Evolutionary conservation across 805 yeast genomes (phyloP).

Genomic region (Isabelozyma gotoi): DNA sequence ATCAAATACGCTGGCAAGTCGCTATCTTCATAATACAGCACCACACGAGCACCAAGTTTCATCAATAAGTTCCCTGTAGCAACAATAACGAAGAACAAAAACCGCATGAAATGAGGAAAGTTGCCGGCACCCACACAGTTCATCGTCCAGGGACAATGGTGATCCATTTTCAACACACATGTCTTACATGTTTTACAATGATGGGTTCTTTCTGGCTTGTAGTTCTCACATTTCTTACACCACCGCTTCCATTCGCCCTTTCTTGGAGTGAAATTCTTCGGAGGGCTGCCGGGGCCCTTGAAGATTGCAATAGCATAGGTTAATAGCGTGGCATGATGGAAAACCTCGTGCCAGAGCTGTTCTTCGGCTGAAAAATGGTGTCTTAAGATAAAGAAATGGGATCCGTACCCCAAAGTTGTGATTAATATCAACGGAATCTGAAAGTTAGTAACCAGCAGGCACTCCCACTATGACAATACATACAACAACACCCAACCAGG

Average conservation of each 20-base stretch:
- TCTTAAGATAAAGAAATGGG: constrained; percentile 56
- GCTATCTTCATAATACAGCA: constrained; percentile 46
- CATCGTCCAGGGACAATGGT: constrained; percentile 90
- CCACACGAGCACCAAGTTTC: constrained; percentile 41
- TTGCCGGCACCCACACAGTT: constrained; percentile 85
- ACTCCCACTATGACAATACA: constrained; percentile 7
- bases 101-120: constrained; percentile 77
- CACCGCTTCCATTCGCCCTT: constrained; percentile 60
- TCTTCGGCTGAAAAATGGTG: constrained; percentile 36
- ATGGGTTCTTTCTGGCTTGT: constrained; percentile 82
- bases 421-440: constrained; percentile 69
- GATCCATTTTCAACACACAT: constrained; percentile 90
- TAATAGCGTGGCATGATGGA: constrained; percentile 16
- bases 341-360: constrained; percentile 53
- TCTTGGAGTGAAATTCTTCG: constrained; percentile 42
- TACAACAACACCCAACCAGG: constrained; percentile 48
- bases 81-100: constrained; percentile 62
- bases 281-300: constrained; percentile 69
- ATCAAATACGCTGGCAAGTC: constrained; percentile 57
- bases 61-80: constrained; percentile 48
- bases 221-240: constrained; percentile 69
- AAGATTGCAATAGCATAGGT: constrained; percentile 70
- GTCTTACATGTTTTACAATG: constrained; percentile 77
- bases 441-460: constrained; percentile 16
- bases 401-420: constrained; percentile 56